Evolutionary conservation across 2,329 filamentous ascomycete genomes (phyloP).

Genomic region (Plectosphaerella cucumerina): DNA sequence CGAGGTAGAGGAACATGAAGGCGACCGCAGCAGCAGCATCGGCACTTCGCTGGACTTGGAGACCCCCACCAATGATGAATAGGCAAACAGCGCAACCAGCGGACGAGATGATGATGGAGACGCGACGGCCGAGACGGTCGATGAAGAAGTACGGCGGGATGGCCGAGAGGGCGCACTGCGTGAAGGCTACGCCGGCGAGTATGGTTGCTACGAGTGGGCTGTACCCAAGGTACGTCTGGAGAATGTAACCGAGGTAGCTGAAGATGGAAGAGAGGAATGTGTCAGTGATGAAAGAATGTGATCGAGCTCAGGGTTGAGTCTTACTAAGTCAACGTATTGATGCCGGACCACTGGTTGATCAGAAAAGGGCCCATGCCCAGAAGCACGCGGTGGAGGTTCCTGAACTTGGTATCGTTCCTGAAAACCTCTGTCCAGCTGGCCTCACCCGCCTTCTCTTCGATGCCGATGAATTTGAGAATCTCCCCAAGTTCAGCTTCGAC

Average conservation of each 20-base stretch:
- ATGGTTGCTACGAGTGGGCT: neutral
- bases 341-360: neutral
- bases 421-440: neutral
- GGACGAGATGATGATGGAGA: neutral
- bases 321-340: neutral
- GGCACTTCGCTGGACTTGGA: neutral
- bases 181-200: neutral
- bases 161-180: neutral
- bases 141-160: neutral
- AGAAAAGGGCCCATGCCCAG: neutral
- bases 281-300: neutral
- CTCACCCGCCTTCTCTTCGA: constrained; percentile 5
- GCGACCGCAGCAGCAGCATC: neutral
- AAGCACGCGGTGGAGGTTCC: neutral
- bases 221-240: neutral
- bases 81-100: neutral
- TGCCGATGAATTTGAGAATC: constrained; percentile 4
- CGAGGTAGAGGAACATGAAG: neutral
- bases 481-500: neutral
- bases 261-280: neutral
- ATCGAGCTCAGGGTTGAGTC: neutral
- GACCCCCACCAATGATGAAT: neutral
- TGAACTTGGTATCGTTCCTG: neutral
- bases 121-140: neutral
- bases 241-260: neutral